Conservation (phyloP, 1,284 basidiomycete species). For the Sporisorium sorghi region DNA sequence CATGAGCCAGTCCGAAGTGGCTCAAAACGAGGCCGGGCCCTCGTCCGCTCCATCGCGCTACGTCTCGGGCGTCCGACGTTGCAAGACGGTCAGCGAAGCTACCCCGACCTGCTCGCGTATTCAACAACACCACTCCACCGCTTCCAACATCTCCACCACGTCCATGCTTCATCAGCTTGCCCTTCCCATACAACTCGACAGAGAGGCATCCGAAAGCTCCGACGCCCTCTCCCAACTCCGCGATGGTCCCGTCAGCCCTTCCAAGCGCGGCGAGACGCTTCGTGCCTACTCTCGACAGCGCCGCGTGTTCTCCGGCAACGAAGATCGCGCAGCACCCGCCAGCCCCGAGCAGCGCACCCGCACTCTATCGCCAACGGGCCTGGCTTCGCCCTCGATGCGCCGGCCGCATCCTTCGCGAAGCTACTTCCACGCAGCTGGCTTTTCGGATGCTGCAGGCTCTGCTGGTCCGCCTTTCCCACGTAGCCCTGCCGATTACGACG, state of each 20-base stretch:
- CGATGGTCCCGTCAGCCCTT: constrained; percentile 26
- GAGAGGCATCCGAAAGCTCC: not conserved
- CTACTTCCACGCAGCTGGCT: not conserved
- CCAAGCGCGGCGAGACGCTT: constrained; percentile 35
- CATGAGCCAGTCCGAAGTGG: constrained; percentile 19
- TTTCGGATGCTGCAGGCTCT: constrained; percentile 1
- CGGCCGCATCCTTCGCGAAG: constrained; percentile 16
- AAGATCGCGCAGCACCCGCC: constrained; percentile 5
- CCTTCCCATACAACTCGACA: constrained; percentile 18
- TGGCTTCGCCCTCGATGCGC: constrained; percentile 17
- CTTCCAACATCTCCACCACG: not conserved
- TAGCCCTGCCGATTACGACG: constrained; percentile 2
- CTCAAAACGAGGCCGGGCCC: constrained; percentile 23
- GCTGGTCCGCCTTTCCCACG: constrained; percentile 11
- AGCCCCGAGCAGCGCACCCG: constrained; percentile 19
- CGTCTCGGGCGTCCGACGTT: constrained; percentile 20
- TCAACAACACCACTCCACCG: not conserved
- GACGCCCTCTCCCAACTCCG: constrained; percentile 6
- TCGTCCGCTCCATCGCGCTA: constrained; percentile 16
- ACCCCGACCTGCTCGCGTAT: constrained; percentile 1
- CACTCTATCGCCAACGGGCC: constrained; percentile 5
- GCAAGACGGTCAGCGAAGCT: constrained; percentile 35
- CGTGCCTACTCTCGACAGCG: constrained; percentile 40
- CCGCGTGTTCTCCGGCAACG: constrained; percentile 34
- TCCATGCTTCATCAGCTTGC: constrained; percentile 14